phyloP scores from a whole-genome alignment of 2,329 filamentous ascomycete genomes.

The Chaetomiaceae sp. region DNA sequence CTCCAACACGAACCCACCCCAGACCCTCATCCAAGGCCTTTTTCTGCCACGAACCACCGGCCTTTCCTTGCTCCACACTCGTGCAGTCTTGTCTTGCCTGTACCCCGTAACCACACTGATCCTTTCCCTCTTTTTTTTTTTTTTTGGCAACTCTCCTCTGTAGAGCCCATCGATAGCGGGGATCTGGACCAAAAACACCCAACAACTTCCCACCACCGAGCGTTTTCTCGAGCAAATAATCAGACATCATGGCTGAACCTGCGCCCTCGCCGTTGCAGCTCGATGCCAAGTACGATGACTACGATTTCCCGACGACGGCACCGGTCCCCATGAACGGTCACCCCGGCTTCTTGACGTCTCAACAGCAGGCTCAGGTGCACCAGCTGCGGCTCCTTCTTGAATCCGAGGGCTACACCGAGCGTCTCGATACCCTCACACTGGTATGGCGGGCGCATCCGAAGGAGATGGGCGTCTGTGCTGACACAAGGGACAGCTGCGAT shows the following conservation, averaged over 20 bases:
- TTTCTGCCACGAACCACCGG: constrained; percentile 9
- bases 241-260: constrained; percentile 18
- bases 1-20: background rate
- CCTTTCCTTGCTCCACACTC: background rate
- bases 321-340: constrained; percentile 69
- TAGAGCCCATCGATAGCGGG: background rate
- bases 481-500: constrained; percentile 60
- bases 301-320: constrained; percentile 82
- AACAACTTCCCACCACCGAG: background rate
- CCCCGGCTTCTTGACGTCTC: constrained; percentile 77
- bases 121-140: background rate
- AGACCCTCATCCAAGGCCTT: background rate
- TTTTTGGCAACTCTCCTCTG: background rate
- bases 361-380: constrained; percentile 84
- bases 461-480: too few relatives aligned
- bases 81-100: background rate
- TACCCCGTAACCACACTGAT: background rate
- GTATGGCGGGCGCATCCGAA: constrained; percentile 43
- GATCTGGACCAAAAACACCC: background rate
- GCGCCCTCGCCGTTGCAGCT: constrained; percentile 45
- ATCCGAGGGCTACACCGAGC: constrained; percentile 72
- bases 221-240: background rate
- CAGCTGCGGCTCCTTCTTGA: constrained; percentile 85
- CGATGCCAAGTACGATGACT: constrained; percentile 92
- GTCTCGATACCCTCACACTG: constrained; percentile 88